phyloP scores from a whole-genome alignment of 2,329 filamentous ascomycete genomes.

The Periglandula ipomoeae region DNA sequence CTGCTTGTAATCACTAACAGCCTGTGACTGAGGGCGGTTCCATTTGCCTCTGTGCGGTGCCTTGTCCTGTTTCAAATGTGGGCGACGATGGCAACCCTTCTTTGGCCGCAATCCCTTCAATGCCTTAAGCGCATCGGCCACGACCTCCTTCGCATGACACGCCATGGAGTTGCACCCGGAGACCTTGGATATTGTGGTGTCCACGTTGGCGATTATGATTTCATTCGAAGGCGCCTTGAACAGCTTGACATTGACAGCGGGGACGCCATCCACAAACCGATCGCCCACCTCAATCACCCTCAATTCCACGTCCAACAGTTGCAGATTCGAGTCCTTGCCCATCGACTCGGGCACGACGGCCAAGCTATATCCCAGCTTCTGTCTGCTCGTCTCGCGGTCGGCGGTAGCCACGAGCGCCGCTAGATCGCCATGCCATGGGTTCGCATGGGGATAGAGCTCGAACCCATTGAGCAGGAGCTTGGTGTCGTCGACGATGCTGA shows the following conservation, averaged over 20 bases:
- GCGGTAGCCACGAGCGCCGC: conserved; percentile 36
- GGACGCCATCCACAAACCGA: conserved; percentile 43
- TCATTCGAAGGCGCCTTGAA: conserved; percentile 48
- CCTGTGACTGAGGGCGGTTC: conserved; percentile 12
- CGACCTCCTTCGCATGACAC: conserved; percentile 36
- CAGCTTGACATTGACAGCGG: conserved; percentile 49
- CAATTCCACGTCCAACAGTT: conserved; percentile 45
- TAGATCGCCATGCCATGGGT: conserved; percentile 35
- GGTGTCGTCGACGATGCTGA: conserved; percentile 40
- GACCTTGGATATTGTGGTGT: conserved; percentile 23
- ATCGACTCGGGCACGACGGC: conserved; percentile 32
- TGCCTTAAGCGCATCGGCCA: conserved; percentile 18
- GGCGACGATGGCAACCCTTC: conserved; percentile 16
- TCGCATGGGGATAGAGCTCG: conserved; percentile 47
- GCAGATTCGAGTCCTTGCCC: conserved; percentile 41
- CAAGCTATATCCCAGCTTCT: conserved; percentile 41
- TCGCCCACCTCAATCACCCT: conserved; percentile 52
- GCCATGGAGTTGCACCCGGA: conserved; percentile 37
- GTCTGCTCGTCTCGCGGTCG: conserved; percentile 23
- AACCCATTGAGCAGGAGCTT: conserved; percentile 50
- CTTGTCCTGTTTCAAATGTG: conserved; percentile 7
- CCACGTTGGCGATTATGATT: conserved; percentile 43
- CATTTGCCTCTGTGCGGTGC: conserved; percentile 4
- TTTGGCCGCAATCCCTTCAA: conserved; percentile 16
- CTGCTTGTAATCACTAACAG: conserved; percentile 3